Evolutionary conservation across 2,329 filamentous ascomycete species (phyloP).

Genomic region (Aplosporella prunicola): DNA sequence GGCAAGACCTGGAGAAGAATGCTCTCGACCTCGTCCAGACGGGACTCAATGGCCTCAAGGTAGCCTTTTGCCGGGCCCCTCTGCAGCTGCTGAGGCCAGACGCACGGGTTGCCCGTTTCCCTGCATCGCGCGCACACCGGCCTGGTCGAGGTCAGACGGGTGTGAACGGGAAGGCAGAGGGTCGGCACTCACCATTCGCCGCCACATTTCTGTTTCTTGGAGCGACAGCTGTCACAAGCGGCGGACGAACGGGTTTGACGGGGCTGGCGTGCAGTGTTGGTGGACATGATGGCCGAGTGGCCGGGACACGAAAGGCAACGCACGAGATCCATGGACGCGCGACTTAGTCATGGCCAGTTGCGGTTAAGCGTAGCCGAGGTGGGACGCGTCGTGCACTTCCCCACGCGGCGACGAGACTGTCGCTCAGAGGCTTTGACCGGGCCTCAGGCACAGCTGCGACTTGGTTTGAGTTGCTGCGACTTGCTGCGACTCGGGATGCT

Average conservation of each 20-base stretch:
- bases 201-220: constrained; percentile 11
- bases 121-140: constrained; percentile 9
- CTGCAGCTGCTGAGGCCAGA: constrained; percentile 10
- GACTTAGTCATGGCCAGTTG: too few species aligned
- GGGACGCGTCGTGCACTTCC: too few species aligned
- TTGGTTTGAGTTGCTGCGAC: too few species aligned
- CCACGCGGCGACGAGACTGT: too few species aligned
- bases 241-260: constrained; percentile 10
- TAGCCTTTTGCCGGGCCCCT: constrained; percentile 11
- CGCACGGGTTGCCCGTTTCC: constrained; percentile 8
- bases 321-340: too few species aligned
- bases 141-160: not conserved
- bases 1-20: constrained; percentile 9
- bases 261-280: constrained; percentile 5
- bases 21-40: constrained; percentile 10
- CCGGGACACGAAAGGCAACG: too few species aligned
- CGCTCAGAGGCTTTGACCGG: too few species aligned
- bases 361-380: too few species aligned
- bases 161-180: not conserved
- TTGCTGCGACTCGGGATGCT: too few species aligned
- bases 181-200: constrained; percentile 9
- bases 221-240: constrained; percentile 10
- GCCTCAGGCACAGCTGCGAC: too few species aligned
- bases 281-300: too few species aligned
- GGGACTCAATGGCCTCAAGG: constrained; percentile 10